Evolutionary conservation across 306 rosid species (phyloP), one percentile per base, ranked within the genome.

Genomic region (Lathyrus aphaca): DNA sequence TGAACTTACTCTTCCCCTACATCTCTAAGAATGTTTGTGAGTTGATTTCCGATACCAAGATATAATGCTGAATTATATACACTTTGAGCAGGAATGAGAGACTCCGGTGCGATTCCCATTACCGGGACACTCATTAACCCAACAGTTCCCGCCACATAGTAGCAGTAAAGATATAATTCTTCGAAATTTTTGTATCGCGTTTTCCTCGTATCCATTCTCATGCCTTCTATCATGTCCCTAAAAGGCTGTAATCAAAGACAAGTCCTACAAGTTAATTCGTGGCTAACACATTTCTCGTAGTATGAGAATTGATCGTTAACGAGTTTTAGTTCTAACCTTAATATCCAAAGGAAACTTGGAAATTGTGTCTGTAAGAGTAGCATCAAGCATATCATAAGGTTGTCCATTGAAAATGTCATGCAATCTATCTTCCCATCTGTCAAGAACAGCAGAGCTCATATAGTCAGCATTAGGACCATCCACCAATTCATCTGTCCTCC

Each of bases 71-170:
- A 78, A 72, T 80, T 67, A 61, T 90, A 86, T 54, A 87, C 69
- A 37, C 75, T 78, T 25, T 85, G 89, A 66, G 87, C 40, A 21
- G 96, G 79, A 55, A 82, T 64, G 10, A 25, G 55, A 68, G 91
- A 77, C 23, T 92, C 88, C 1, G 91, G 79, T 45, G 91, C 90
- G 19, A 90, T 90, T 73, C 96, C 96, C 98, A 92, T 88, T 5
- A 89, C 59, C 10, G 96, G 96, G 55, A 90, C 98, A 73, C 86
- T 90, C 98, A 90, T 90, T 56, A 93, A 67, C 10, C 96, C 96
- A n/a, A 86, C 94, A 8, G 98, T 90, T 78, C 98, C 96, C 0
- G 98, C 97, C 51, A 93, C 98, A 16, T 86, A 74, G 78, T 93
- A 90, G 85, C 98, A 93, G 60, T 90, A 93, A n/a, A 85, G 87